Evolutionary conservation across 2,329 filamentous ascomycete genomes (phyloP), one percentile per base, ranked within the genome.

Genomic region (Penicillium crustosum): DNA sequence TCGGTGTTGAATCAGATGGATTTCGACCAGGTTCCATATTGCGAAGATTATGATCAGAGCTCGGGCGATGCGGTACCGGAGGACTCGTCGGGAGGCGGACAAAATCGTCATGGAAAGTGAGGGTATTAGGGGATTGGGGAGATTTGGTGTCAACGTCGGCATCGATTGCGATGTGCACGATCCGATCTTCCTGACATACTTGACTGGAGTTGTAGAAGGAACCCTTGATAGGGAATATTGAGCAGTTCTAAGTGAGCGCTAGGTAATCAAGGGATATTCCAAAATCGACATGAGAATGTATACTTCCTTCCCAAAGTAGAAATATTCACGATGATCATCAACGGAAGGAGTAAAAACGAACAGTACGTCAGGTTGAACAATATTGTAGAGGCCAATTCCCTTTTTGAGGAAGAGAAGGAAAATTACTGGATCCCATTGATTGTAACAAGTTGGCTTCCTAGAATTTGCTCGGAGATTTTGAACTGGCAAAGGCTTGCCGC

Each of bases 11-110:
- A 66, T 62, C 6, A 64, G 39, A 31, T 65, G 55, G 15, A 66
- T 52, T 17, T 70, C 67, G 23, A 60, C 53, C 0, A 64, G 42
- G 29, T 61, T 69, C 62, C 65, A 69, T 31, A 59, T 45, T 19
- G 61, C 39, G n/a, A 68, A 60, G 4, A 61, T 38, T 41, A 68
- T 43, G 1, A 64, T 39, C 1, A 68, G 35, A 2, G 53, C 58
- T 47, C 63, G 60, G 21, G 64, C 13, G n/a, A 68, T 41, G 8
- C 66, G 67, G 36, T 49, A 53, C 21, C 58, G 60, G 38, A 60
- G 49, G 27, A 58, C 31, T 51, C 48, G 38, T 50, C 62, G 59
- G 44, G 58, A 61, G 21, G 57, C 29, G 33, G 57, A 50, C 10
- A 62, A 23, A 35, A 51, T 56, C 21, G 48, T 49, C 65, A 67